A percentile compares a stretch with the other conserved stretches of the same genome.
Conservation (phyloP, 2,329 filamentous ascomycete genomes). For the Ceratocystis lukuohia region DNA sequence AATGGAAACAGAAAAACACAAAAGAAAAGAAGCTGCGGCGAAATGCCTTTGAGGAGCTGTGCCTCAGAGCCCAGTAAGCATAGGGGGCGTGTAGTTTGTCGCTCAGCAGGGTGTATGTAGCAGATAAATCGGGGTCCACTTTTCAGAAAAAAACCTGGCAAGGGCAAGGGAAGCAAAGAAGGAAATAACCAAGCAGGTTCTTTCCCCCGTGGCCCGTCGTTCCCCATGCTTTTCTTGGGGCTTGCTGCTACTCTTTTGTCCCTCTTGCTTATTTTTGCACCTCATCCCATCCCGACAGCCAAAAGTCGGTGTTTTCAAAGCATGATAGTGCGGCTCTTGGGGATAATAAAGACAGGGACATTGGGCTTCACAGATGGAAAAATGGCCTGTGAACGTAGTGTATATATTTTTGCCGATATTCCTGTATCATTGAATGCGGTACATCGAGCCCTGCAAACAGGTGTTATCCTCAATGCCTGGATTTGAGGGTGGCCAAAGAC, state of each 20-base stretch:
- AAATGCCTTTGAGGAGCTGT: too few relatives aligned
- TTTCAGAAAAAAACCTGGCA: constrained; percentile 3
- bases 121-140: not conserved
- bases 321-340: not conserved
- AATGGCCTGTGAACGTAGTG: not conserved
- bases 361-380: not conserved
- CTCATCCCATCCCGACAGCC: constrained; percentile 10
- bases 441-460: not conserved
- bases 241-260: not conserved
- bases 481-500: not conserved
- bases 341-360: not conserved
- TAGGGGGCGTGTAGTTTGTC: too few relatives aligned
- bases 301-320: constrained; percentile 9
- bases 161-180: constrained; percentile 7
- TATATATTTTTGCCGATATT: not conserved
- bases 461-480: not conserved
- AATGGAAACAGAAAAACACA: too few relatives aligned
- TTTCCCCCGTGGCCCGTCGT: not conserved
- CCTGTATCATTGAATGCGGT: not conserved
- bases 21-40: too few relatives aligned
- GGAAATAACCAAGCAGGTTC: constrained; percentile 5
- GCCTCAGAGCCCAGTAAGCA: too few relatives aligned
- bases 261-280: constrained; percentile 2
- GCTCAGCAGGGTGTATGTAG: not conserved
- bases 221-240: constrained; percentile 5